Conservation (phyloP, 176 grass and related monocot species). For the Avena eriantha region DNA sequence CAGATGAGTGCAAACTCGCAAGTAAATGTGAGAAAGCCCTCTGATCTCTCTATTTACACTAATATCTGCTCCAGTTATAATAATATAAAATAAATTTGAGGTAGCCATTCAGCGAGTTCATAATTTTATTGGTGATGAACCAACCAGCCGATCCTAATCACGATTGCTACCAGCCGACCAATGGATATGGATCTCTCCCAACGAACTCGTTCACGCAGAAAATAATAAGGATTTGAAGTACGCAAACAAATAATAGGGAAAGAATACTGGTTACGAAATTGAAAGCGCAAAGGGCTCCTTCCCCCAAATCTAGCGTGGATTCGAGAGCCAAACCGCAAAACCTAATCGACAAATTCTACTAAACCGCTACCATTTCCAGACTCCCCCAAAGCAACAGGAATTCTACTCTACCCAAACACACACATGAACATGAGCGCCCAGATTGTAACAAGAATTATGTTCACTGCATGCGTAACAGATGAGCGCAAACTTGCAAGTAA, state of each 20-base stretch:
- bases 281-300: not conserved
- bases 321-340: not conserved
- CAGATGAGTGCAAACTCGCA: not conserved
- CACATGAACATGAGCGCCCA: not conserved
- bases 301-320: not conserved
- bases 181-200: not conserved
- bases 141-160: not conserved
- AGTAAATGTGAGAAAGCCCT: not conserved
- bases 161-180: not conserved
- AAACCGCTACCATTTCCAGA: not conserved
- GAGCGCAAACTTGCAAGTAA: not conserved
- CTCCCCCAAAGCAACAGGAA: not conserved
- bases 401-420: not conserved
- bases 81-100: not conserved
- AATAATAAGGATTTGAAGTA: not conserved
- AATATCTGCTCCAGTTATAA: not conserved
- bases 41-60: not conserved
- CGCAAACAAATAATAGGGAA: not conserved
- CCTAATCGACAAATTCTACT: conserved; percentile 22
- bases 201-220: not conserved
- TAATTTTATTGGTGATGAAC: not conserved
- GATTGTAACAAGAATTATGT: not conserved
- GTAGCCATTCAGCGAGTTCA: conserved; percentile 7
- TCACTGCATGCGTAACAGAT: not conserved
- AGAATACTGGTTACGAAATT: not conserved